Evolutionary conservation across 78 protist genomes (phyloP).

Genomic region (Planoprotostelium fungivorum): DNA sequence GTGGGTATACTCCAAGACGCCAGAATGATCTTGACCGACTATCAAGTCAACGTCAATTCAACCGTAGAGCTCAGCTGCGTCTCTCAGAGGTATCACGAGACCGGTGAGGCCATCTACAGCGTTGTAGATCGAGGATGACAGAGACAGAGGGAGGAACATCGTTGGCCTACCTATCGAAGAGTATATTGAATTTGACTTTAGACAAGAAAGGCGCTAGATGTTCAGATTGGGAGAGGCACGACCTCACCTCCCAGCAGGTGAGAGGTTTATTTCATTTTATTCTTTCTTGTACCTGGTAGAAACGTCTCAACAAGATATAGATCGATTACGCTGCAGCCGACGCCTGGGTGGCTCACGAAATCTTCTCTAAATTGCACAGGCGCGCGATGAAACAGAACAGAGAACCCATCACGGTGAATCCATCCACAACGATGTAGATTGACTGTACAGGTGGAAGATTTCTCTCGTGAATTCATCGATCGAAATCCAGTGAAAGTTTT

Average conservation of each 20-base stretch:
- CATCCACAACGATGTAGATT: too few species aligned
- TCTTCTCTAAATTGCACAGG: not conserved
- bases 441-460: too few species aligned
- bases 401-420: not conserved
- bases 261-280: not conserved
- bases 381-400: not conserved
- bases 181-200: not conserved
- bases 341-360: not conserved
- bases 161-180: not conserved
- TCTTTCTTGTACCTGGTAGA: too few species aligned
- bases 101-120: too few species aligned
- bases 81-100: not conserved
- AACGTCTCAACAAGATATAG: too few species aligned
- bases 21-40: not conserved
- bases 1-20: not conserved
- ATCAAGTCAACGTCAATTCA: too few species aligned
- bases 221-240: not conserved
- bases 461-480: too few species aligned
- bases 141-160: not conserved
- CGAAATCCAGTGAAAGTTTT: too few species aligned
- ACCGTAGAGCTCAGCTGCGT: not conserved
- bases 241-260: not conserved
- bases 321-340: not conserved
- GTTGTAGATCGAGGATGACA: too few species aligned
- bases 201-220: not conserved